Percentiles rank a stretch among this genome's conserved stretches.
Evolutionary conservation across 345 rosid genomes (phyloP).

Genomic region (Odontarrhena argentea): DNA sequence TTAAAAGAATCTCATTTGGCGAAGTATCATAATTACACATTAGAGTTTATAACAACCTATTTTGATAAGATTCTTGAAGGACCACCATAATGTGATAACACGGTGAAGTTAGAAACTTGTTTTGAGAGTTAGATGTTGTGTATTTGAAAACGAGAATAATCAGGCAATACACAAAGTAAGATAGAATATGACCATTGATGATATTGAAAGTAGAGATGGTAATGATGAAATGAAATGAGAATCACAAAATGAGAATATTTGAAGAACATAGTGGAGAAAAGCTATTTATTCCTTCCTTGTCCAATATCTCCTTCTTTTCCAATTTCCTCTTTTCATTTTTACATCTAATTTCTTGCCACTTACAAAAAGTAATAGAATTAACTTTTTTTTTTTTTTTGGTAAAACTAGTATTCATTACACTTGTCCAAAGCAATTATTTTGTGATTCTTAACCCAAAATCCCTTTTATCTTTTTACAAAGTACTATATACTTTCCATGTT

Average conservation of each 20-base stretch:
- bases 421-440: constrained; percentile 11
- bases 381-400: too few relatives aligned
- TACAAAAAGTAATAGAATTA: background rate
- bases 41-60: too few relatives aligned
- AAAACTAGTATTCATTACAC: constrained; percentile 11
- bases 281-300: constrained; percentile 61
- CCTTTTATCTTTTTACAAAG: background rate
- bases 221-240: constrained; percentile 28
- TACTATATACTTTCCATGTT: too few relatives aligned
- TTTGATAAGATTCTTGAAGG: too few relatives aligned
- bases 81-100: too few relatives aligned
- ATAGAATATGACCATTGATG: constrained; percentile 33
- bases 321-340: constrained; percentile 30
- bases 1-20: constrained; percentile 5
- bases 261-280: constrained; percentile 49
- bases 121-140: background rate
- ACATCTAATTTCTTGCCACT: constrained; percentile 19
- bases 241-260: constrained; percentile 54
- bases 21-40: too few relatives aligned
- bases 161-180: constrained; percentile 16
- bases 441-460: constrained; percentile 3
- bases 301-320: constrained; percentile 32
- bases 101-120: background rate
- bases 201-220: constrained; percentile 26
- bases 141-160: constrained; percentile 12